Evolutionary conservation across 2,329 filamentous ascomycete genomes (phyloP).

Genomic region (Thielaviopsis musarum): DNA sequence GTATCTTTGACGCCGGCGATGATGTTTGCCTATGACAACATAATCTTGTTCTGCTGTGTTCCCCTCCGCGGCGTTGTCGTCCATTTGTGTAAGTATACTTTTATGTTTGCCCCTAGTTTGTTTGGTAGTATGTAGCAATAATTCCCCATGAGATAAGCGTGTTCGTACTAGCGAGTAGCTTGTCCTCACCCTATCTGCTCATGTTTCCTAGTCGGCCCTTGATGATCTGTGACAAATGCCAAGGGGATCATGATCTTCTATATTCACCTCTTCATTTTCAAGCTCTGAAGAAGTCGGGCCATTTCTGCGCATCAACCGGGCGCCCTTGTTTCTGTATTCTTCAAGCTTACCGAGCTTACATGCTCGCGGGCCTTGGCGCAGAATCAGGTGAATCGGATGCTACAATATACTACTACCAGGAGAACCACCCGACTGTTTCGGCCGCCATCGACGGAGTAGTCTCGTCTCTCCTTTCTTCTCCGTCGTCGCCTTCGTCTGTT

Average conservation of each 20-base stretch:
- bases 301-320: background rate
- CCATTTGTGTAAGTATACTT: background rate
- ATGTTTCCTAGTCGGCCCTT: too few relatives aligned
- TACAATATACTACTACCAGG: background rate
- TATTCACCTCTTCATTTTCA: background rate
- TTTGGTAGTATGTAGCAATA: too few relatives aligned
- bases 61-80: background rate
- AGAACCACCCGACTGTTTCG: background rate
- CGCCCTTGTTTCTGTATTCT: background rate
- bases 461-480: too few relatives aligned
- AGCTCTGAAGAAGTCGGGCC: background rate
- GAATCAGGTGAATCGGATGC: background rate
- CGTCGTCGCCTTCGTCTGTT: too few relatives aligned
- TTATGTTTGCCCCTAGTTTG: too few relatives aligned
- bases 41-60: background rate
- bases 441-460: background rate
- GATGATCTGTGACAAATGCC: too few relatives aligned
- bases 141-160: too few relatives aligned
- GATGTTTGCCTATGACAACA: background rate
- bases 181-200: too few relatives aligned
- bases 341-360: background rate
- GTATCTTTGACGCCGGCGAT: background rate
- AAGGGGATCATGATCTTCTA: too few relatives aligned
- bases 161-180: too few relatives aligned
- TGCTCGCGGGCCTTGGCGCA: background rate